phyloP scores from a whole-genome alignment of 2,329 filamentous ascomycete genomes.

The Stagonosporopsis chrysanthemi region DNA sequence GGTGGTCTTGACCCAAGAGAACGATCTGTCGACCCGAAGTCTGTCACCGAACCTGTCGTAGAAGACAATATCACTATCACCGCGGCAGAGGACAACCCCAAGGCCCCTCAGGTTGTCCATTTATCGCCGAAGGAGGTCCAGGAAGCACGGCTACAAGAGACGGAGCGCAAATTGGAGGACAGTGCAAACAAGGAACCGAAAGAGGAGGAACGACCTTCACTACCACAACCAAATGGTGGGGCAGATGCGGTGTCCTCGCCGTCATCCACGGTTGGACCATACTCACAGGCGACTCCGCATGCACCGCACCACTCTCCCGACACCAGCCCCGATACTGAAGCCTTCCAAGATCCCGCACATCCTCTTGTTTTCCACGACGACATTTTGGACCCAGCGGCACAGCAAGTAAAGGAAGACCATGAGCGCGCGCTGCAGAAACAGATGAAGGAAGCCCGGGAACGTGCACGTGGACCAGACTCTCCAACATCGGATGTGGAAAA shows the following conservation, averaged over 20 bases:
- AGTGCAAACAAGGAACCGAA: constrained; percentile 48
- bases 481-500: constrained; percentile 67
- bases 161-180: constrained; percentile 49
- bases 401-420: constrained; percentile 60
- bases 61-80: constrained; percentile 17
- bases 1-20: constrained; percentile 21
- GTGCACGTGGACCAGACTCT: constrained; percentile 54
- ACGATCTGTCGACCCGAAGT: constrained; percentile 33
- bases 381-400: constrained; percentile 46
- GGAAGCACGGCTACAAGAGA: constrained; percentile 55
- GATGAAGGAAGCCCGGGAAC: constrained; percentile 54
- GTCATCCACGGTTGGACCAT: constrained; percentile 71
- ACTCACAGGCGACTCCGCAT: constrained; percentile 76
- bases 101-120: constrained; percentile 52
- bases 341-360: constrained; percentile 50
- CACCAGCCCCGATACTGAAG: constrained; percentile 74
- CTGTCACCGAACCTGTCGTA: constrained; percentile 38
- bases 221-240: constrained; percentile 33
- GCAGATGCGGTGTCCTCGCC: constrained; percentile 57
- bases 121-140: constrained; percentile 60
- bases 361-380: constrained; percentile 39
- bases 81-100: constrained; percentile 23
- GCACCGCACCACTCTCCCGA: constrained; percentile 73
- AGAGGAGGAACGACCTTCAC: constrained; percentile 47
- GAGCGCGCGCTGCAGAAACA: constrained; percentile 60